phyloP scores from a whole-genome alignment of 169 alveolate genomes.

The Eimeria nieschulzi region DNA sequence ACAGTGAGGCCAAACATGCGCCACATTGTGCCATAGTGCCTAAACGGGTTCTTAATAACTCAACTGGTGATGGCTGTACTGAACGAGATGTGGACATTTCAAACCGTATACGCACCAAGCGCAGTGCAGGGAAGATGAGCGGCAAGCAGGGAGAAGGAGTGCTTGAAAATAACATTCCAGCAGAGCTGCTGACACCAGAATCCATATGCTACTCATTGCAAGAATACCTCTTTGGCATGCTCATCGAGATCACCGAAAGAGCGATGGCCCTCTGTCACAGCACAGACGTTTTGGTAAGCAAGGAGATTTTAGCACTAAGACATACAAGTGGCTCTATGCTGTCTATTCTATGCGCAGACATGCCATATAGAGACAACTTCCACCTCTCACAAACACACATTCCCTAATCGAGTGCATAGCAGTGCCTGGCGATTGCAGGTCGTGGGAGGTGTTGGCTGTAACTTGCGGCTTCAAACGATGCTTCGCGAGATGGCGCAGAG shows the following conservation, averaged over 20 bases:
- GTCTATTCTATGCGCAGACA: too few relatives aligned
- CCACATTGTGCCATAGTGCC: too few relatives aligned
- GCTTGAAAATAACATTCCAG: neutral
- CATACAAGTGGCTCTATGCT: too few relatives aligned
- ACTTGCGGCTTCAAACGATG: slow-evolving; percentile 96
- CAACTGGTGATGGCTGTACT: neutral
- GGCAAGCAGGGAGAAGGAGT: neutral
- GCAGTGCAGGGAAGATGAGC: slow-evolving; percentile 1
- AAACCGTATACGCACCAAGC: slow-evolving; percentile 14
- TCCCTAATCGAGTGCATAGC: too few relatives aligned
- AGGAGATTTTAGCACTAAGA: neutral
- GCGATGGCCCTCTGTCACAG: slow-evolving; percentile 98
- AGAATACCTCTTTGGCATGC: slow-evolving; percentile 97
- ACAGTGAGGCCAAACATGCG: too few relatives aligned
- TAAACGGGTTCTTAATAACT: neutral
- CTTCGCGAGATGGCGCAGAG: slow-evolving; percentile 94
- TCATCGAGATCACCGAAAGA: slow-evolving; percentile 98
- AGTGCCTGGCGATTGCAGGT: slow-evolving; percentile 71
- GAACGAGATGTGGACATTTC: neutral
- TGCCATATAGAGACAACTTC: too few relatives aligned
- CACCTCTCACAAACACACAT: too few relatives aligned
- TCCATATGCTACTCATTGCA: slow-evolving; percentile 94
- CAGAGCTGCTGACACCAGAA: slow-evolving; percentile 47
- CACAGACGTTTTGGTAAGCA: slow-evolving; percentile 89
- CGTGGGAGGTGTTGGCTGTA: slow-evolving; percentile 99